These are phyloP conservation scores for Lactarius psammicola DNA, from an alignment of 768 basidiomycete genomes.

Conservation along the genomic window DNA sequence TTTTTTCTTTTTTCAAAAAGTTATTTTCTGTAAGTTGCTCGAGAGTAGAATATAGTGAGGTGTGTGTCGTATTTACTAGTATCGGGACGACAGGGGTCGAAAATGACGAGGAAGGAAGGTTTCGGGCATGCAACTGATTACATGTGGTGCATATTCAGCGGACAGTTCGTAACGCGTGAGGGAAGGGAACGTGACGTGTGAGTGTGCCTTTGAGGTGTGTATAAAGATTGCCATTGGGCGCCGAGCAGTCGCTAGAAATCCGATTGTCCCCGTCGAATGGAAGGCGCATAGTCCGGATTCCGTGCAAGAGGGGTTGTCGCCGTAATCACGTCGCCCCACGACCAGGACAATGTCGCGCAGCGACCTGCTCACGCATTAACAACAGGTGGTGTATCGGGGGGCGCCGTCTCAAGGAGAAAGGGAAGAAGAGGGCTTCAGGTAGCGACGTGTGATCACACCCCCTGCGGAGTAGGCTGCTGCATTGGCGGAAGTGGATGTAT, in stretches of 20 bases:
- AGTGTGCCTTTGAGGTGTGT: conserved; percentile 1
- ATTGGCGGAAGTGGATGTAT: conserved; percentile 27
- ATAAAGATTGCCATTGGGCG: conserved; percentile 1
- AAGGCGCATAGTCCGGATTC: background rate
- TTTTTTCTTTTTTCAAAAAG: conserved; percentile 7
- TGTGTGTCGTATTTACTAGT: conserved; percentile 4
- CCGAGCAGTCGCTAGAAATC: background rate
- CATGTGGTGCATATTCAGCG: conserved; percentile 14
- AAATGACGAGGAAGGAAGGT: background rate
- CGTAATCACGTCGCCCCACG: conserved; percentile 3
- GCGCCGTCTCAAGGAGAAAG: conserved; percentile 15
- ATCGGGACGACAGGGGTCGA: background rate
- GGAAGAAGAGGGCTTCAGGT: background rate
- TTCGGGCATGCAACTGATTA: conserved; percentile 5
- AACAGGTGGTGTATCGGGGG: background rate
- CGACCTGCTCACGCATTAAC: conserved; percentile 1
- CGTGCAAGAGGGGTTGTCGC: background rate
- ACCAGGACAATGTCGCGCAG: background rate
- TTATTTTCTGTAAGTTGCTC: conserved; percentile 15
- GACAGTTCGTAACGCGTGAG: conserved; percentile 12
- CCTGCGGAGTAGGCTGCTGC: conserved; percentile 31
- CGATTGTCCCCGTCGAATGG: background rate
- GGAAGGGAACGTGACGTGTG: conserved; percentile 1
- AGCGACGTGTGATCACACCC: conserved; percentile 24
- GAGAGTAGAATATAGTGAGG: conserved; percentile 11